Percentiles rank a stretch among this genome's conserved stretches.
Conservation (phyloP, 2,329 filamentous ascomycete genomes). For the Aspergillus flavus region DNA sequence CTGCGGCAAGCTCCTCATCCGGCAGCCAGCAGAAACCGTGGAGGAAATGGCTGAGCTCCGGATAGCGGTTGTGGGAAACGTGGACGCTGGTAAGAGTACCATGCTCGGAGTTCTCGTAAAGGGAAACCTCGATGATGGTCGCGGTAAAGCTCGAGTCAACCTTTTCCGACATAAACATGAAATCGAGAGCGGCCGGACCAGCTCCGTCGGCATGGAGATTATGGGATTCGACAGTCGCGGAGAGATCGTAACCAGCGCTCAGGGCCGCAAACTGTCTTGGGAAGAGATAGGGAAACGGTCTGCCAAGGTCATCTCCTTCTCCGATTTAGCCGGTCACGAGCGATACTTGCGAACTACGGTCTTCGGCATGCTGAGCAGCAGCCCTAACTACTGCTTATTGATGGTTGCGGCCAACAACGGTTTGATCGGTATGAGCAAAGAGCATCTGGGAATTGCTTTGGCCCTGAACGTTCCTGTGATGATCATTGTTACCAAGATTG, state of each 20-base stretch:
- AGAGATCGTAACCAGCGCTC: conserved; percentile 77
- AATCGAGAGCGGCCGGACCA: conserved; percentile 91
- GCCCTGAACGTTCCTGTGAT: conserved; percentile 96
- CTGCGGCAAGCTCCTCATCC: conserved; percentile 83
- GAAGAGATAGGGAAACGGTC: conserved; percentile 95
- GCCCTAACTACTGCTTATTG: conserved; percentile 93
- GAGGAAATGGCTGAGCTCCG: conserved; percentile 94
- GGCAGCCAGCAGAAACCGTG: conserved; percentile 70
- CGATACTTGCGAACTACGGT: conserved; percentile 94
- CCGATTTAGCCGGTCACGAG: conserved; percentile 93
- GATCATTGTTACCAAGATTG: conserved; percentile 97
- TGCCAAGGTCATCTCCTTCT: conserved; percentile 95
- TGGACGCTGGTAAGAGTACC: conserved; percentile 96
- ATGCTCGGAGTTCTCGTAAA: conserved; percentile 95
- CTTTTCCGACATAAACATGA: conserved; percentile 98
- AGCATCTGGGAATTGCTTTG: conserved; percentile 92
- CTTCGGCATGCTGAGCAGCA: conserved; percentile 90
- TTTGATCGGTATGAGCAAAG: conserved; percentile 95
- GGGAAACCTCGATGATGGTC: conserved; percentile 89
- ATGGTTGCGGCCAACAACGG: conserved; percentile 99
- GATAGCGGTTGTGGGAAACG: conserved; percentile 96
- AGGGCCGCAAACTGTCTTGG: conserved; percentile 89
- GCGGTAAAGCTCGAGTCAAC: conserved; percentile 90
- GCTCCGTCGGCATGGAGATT: conserved; percentile 97
- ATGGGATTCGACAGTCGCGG: conserved; percentile 93